Evolutionary conservation across 1,284 basidiomycete genomes (phyloP).

Genomic region (Rhodotorula sp.): DNA sequence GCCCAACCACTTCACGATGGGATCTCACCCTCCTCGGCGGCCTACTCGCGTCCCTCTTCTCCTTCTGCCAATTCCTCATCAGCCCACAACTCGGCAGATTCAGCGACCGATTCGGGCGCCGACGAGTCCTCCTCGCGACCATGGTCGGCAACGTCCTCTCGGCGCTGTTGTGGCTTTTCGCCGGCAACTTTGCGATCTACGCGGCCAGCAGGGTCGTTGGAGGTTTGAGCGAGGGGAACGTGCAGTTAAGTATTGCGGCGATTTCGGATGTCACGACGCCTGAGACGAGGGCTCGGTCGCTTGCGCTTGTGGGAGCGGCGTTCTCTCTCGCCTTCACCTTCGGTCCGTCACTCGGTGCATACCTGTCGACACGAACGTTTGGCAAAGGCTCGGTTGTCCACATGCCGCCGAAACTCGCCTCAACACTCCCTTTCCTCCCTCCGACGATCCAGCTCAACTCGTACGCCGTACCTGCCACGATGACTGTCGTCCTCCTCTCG

Average conservation of each 20-base stretch:
- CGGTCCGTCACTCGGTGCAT: slow-evolving; percentile 61
- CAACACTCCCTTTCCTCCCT: not conserved
- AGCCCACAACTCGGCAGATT: slow-evolving; percentile 72
- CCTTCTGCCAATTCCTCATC: slow-evolving; percentile 74
- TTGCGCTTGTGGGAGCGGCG: slow-evolving; percentile 88
- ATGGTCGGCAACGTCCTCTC: slow-evolving; percentile 91
- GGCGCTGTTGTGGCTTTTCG: slow-evolving; percentile 80
- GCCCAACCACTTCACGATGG: slow-evolving; percentile 10
- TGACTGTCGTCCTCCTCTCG: slow-evolving; percentile 38
- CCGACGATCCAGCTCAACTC: slow-evolving; percentile 63
- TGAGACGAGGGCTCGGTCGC: slow-evolving; percentile 59
- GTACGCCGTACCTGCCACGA: slow-evolving; percentile 72
- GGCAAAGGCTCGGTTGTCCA: slow-evolving; percentile 35
- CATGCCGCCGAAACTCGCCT: not conserved
- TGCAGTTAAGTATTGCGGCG: slow-evolving; percentile 63
- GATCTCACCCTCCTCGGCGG: slow-evolving; percentile 43
- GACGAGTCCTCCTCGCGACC: slow-evolving; percentile 69
- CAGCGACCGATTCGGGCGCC: slow-evolving; percentile 76
- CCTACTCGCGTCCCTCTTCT: slow-evolving; percentile 44
- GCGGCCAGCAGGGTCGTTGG: slow-evolving; percentile 84
- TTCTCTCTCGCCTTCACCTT: slow-evolving; percentile 82
- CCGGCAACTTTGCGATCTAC: slow-evolving; percentile 74
- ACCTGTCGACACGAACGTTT: slow-evolving; percentile 50
- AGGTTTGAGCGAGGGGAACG: slow-evolving; percentile 52
- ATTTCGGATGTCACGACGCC: slow-evolving; percentile 80